Percentiles rank a stretch among this genome's conserved stretches.
Conservation (phyloP, 805 yeast genomes). For the Candida glaebosa region DNA sequence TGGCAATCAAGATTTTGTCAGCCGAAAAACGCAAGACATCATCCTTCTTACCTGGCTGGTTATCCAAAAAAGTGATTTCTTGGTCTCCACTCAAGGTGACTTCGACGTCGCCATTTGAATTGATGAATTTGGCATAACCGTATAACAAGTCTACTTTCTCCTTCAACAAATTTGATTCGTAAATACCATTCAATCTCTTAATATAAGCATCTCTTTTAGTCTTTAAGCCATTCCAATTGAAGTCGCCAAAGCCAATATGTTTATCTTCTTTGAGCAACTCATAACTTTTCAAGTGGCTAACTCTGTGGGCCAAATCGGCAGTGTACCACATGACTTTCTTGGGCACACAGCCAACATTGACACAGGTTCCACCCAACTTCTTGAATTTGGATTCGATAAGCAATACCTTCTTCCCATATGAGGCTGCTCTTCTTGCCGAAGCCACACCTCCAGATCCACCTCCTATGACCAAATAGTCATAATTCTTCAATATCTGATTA, state of each 20-base stretch:
- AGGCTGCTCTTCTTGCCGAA: conserved; percentile 95
- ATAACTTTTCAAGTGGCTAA: conserved; percentile 74
- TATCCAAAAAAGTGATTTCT: conserved; percentile 30
- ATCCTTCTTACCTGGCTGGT: conserved; percentile 33
- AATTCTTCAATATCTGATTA: conserved; percentile 47
- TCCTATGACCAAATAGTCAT: conserved; percentile 92
- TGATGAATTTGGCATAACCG: conserved; percentile 80
- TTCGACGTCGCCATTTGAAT: conserved; percentile 66
- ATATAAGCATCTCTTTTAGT: conserved; percentile 91
- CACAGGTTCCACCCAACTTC: conserved; percentile 95
- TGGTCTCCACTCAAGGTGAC: conserved; percentile 52
- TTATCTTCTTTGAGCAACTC: conserved; percentile 64
- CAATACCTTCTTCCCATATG: conserved; percentile 84
- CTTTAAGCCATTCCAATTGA: conserved; percentile 82
- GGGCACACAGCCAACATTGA: conserved; percentile 98
- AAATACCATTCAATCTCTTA: conserved; percentile 84
- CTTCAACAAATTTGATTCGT: conserved; percentile 78
- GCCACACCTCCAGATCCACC: conserved; percentile 99
- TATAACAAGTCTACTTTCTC: conserved; percentile 86
- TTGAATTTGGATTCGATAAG: conserved; percentile 70
- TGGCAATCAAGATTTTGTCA: conserved; percentile 81
- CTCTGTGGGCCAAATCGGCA: conserved; percentile 77
- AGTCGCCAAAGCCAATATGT: conserved; percentile 47
- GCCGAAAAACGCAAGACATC: conserved; percentile 68
- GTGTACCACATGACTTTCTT: conserved; percentile 99